A percentile compares a stretch with the other conserved stretches of the same genome.
phyloP scores from a whole-genome alignment of 805 yeast species.

The Wickerhamomyces strasburgensis region DNA sequence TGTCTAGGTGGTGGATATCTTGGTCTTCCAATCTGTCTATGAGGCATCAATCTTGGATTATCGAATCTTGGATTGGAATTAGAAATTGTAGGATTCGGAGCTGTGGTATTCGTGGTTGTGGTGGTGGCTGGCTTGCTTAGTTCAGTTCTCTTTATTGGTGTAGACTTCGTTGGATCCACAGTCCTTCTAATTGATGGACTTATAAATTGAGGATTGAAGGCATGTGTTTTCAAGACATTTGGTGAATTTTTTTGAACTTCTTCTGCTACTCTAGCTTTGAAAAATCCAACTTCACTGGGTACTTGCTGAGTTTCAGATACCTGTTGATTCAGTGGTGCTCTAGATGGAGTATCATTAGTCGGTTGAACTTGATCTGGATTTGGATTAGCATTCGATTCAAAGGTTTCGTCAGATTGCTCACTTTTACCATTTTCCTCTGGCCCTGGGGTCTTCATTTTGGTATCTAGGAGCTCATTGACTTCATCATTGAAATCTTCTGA shows the following conservation, averaged over 20 bases:
- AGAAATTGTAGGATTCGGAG: background rate
- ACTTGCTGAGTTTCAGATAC: constrained; percentile 1
- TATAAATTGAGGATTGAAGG: constrained; percentile 55
- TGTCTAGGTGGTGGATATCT: constrained; percentile 23
- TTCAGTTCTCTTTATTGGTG: constrained; percentile 47
- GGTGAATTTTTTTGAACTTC: constrained; percentile 41
- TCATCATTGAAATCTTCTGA: constrained; percentile 31
- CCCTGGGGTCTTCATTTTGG: constrained; percentile 16
- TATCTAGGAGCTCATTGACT: constrained; percentile 19
- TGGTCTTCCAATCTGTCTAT: constrained; percentile 27
- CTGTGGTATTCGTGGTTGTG: no score
- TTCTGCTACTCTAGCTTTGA: constrained; percentile 62
- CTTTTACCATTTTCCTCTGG: constrained; percentile 9
- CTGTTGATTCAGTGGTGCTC: constrained; percentile 1
- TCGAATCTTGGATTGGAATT: constrained; percentile 20
- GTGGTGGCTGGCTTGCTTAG: constrained; percentile 1
- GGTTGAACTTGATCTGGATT: background rate
- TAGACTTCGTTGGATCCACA: constrained; percentile 63
- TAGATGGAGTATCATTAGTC: constrained; percentile 14
- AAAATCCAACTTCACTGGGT: constrained; percentile 44
- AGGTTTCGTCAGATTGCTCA: constrained; percentile 5
- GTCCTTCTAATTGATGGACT: constrained; percentile 53
- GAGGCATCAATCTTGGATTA: constrained; percentile 23
- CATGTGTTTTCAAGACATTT: constrained; percentile 30
- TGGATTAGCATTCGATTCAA: background rate